Conservation (phyloP, 768 basidiomycete genomes). For the Lactarius psammicola region DNA sequence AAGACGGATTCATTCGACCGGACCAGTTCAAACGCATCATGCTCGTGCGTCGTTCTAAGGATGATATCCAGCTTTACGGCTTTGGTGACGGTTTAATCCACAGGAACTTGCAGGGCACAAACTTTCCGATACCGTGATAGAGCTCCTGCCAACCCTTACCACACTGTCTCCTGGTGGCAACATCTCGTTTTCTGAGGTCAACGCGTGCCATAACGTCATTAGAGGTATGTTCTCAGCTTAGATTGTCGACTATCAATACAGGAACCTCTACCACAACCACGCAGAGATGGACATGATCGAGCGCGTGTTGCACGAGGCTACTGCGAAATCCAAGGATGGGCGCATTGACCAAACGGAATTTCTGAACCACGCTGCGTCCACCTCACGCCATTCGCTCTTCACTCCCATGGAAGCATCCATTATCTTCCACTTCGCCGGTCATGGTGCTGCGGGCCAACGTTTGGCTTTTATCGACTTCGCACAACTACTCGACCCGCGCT, state of each 20-base stretch:
- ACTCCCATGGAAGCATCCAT: slow-evolving; percentile 99
- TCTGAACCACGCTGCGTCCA: slow-evolving; percentile 80
- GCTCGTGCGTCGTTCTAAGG: slow-evolving; percentile 52
- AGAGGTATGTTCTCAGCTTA: slow-evolving; percentile 53
- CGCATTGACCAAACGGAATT: slow-evolving; percentile 97
- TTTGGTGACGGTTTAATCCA: slow-evolving; percentile 5
- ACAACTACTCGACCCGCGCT: slow-evolving; percentile 86
- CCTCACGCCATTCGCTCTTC: slow-evolving; percentile 90
- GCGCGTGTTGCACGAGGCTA: slow-evolving; percentile 88
- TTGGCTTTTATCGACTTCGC: slow-evolving; percentile 89
- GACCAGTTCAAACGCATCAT: slow-evolving; percentile 96
- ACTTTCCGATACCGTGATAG: slow-evolving; percentile 89
- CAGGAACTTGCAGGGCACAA: slow-evolving; percentile 98
- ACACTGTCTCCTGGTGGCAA: slow-evolving; percentile 84
- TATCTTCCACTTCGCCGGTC: slow-evolving; percentile 95
- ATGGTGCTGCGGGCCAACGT: slow-evolving; percentile 66
- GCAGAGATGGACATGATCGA: slow-evolving; percentile 97
- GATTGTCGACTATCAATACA: slow-evolving; percentile 2
- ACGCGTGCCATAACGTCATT: slow-evolving; percentile 96
- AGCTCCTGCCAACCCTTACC: slow-evolving; percentile 88
- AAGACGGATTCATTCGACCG: slow-evolving; percentile 91
- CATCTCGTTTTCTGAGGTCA: slow-evolving; percentile 95
- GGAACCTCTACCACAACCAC: slow-evolving; percentile 7
- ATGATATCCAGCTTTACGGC: background rate
- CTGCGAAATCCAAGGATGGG: slow-evolving; percentile 87